These are phyloP conservation scores for Hirsutella minnesotensis DNA, from an alignment of 2,329 filamentous ascomycete species.

Conservation along the genomic window DNA sequence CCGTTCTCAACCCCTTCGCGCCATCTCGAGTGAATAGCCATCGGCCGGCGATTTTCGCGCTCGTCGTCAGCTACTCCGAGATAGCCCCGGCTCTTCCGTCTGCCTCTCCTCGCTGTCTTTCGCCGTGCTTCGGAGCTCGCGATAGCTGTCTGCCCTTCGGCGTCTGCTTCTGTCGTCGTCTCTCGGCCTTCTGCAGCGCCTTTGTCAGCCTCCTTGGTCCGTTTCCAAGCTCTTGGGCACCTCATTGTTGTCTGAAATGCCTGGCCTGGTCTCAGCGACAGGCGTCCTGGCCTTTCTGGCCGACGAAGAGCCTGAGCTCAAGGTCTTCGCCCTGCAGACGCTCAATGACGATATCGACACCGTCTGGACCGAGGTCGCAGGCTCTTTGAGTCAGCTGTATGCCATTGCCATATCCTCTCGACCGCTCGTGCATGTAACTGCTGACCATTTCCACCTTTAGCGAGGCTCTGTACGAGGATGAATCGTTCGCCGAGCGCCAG, in stretches of 20 bases:
- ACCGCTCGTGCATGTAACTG: slow-evolving; percentile 1
- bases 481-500: slow-evolving; percentile 83
- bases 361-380: slow-evolving; percentile 94
- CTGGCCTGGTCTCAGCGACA: slow-evolving; percentile 84
- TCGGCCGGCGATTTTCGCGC: too few species aligned
- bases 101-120: too few species aligned
- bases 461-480: slow-evolving; percentile 95
- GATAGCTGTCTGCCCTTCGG: too few species aligned
- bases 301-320: slow-evolving; percentile 88
- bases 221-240: background rate
- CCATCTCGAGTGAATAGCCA: too few species aligned
- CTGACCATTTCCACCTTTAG: slow-evolving; percentile 31
- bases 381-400: slow-evolving; percentile 86
- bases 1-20: too few species aligned
- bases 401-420: slow-evolving; percentile 7
- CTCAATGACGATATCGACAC: slow-evolving; percentile 95
- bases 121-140: too few species aligned
- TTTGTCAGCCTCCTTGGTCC: background rate
- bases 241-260: slow-evolving; percentile 45
- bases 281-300: slow-evolving; percentile 91
- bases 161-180: too few species aligned
- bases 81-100: too few species aligned
- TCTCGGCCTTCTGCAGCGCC: background rate
- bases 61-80: too few species aligned
- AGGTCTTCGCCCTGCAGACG: slow-evolving; percentile 87